Evolutionary conservation across 495 filamentous ascomycete genomes (phyloP).

Genomic region (Endocarpon pusillum): DNA sequence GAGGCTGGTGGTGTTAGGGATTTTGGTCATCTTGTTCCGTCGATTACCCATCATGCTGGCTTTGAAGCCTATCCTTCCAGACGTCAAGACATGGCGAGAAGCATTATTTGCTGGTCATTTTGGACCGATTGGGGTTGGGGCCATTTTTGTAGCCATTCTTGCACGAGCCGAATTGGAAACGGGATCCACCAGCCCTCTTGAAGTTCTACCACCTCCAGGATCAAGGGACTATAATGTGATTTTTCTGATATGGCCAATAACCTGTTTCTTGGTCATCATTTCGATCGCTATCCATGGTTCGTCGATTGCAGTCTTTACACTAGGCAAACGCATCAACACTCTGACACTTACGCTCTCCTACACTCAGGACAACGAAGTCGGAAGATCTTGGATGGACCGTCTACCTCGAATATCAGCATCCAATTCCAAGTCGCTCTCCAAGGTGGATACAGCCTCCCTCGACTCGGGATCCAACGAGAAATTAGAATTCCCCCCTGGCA

Average conservation of each 20-base stretch:
- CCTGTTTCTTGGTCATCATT: slow-evolving; percentile 79
- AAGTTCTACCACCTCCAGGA: slow-evolving; percentile 34
- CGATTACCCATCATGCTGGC: slow-evolving; percentile 91
- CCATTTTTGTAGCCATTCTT: slow-evolving; percentile 87
- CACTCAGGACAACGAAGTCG: slow-evolving; percentile 75
- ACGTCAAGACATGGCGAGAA: slow-evolving; percentile 97
- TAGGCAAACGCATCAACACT: slow-evolving; percentile 97
- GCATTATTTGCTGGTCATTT: slow-evolving; percentile 97
- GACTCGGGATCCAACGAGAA: slow-evolving; percentile 44
- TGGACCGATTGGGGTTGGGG: slow-evolving; percentile 93
- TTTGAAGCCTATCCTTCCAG: slow-evolving; percentile 84
- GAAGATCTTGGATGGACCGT: slow-evolving; percentile 85
- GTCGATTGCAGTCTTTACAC: slow-evolving; percentile 93
- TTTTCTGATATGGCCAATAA: slow-evolving; percentile 85
- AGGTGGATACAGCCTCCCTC: slow-evolving; percentile 39
- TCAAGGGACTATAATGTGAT: slow-evolving; percentile 50
- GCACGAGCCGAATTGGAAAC: slow-evolving; percentile 77
- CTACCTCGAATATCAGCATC: slow-evolving; percentile 75
- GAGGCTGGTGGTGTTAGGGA: slow-evolving; percentile 73
- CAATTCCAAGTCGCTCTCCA: slow-evolving; percentile 69
- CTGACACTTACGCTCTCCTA: slow-evolving; percentile 91
- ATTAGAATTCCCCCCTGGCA: slow-evolving; percentile 57
- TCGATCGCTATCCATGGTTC: slow-evolving; percentile 96
- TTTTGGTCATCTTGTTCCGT: slow-evolving; percentile 90
- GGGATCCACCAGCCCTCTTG: slow-evolving; percentile 49